phyloP scores from a whole-genome alignment of 768 basidiomycete species.

The Tylopilus plumbeoviolaceoides region DNA sequence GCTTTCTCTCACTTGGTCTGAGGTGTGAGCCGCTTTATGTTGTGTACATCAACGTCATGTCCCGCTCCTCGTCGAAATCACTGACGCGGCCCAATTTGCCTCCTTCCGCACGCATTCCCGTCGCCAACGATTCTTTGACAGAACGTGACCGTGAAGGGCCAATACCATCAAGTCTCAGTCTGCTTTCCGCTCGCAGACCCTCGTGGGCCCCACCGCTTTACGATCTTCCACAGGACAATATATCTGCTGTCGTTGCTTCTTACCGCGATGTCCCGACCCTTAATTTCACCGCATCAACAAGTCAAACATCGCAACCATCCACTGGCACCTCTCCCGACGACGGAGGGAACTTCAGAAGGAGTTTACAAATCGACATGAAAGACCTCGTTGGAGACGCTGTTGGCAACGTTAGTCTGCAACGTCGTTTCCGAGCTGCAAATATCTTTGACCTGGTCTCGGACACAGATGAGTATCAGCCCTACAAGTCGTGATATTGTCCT shows the following conservation, averaged over 20 bases:
- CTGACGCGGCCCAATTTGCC: slow-evolving; percentile 3
- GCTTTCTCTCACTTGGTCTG: too few relatives aligned
- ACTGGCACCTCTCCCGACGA: slow-evolving; percentile 50
- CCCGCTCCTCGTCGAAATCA: slow-evolving; percentile 26
- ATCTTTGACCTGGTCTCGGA: slow-evolving; percentile 2
- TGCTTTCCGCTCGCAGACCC: slow-evolving; percentile 31
- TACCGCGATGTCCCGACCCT: slow-evolving; percentile 30
- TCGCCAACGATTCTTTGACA: slow-evolving; percentile 11
- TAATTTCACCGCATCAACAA: slow-evolving; percentile 10
- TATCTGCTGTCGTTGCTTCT: slow-evolving; percentile 19
- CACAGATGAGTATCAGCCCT: slow-evolving; percentile 88
- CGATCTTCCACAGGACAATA: slow-evolving; percentile 23
- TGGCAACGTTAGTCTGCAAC: slow-evolving; percentile 56
- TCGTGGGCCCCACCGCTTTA: slow-evolving; percentile 32
- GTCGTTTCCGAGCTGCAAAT: background rate
- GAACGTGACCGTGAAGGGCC: slow-evolving; percentile 25
- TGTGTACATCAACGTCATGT: slow-evolving; percentile 9
- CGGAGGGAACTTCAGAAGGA: slow-evolving; percentile 52
- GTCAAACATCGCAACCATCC: slow-evolving; percentile 16
- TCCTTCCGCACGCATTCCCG: slow-evolving; percentile 20
- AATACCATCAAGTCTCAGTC: slow-evolving; percentile 26
- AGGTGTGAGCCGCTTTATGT: too few relatives aligned
- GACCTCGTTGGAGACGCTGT: slow-evolving; percentile 76
- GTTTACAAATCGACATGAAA: slow-evolving; percentile 76
- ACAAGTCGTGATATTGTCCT: slow-evolving; percentile 84